Conservation (phyloP, 306 rosid species). For the Medicago ruthenica region DNA sequence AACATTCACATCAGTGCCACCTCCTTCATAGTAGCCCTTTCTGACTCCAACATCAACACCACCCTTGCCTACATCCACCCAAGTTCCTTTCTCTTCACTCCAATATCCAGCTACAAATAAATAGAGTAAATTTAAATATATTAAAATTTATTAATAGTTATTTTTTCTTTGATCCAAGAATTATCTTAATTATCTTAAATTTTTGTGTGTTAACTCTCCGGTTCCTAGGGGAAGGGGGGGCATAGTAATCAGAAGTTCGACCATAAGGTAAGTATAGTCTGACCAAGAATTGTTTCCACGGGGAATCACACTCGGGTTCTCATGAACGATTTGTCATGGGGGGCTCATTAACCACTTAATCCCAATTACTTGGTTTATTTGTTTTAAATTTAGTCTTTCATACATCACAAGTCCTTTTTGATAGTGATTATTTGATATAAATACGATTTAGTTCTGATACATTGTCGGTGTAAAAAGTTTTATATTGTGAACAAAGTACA, state of each 20-base stretch:
- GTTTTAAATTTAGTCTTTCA: too few species aligned
- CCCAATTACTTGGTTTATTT: too few species aligned
- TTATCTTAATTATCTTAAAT: too few species aligned
- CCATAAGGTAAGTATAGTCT: too few species aligned
- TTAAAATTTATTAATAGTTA: neutral
- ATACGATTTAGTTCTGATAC: neutral
- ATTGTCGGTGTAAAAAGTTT: neutral
- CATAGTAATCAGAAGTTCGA: too few species aligned
- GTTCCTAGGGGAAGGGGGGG: too few species aligned
- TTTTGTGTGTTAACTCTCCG: too few species aligned
- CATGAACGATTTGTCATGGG: too few species aligned
- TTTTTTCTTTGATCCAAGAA: neutral
- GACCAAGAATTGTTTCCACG: too few species aligned
- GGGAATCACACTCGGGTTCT: too few species aligned
- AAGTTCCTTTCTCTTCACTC: conserved; percentile 7
- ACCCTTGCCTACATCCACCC: conserved; percentile 17
- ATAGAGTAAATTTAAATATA: neutral
- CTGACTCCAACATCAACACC: conserved; percentile 11
- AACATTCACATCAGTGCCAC: conserved; percentile 27
- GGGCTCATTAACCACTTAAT: too few species aligned
- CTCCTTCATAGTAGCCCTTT: conserved; percentile 5
- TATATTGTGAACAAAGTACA: neutral
- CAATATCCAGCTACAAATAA: neutral
- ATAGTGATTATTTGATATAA: too few species aligned
- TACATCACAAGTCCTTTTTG: neutral